Percentiles rank a stretch among this genome's conserved stretches.
phyloP scores from a whole-genome alignment of 1,139 yeast genomes.

The Lipomyces yarrowii region DNA sequence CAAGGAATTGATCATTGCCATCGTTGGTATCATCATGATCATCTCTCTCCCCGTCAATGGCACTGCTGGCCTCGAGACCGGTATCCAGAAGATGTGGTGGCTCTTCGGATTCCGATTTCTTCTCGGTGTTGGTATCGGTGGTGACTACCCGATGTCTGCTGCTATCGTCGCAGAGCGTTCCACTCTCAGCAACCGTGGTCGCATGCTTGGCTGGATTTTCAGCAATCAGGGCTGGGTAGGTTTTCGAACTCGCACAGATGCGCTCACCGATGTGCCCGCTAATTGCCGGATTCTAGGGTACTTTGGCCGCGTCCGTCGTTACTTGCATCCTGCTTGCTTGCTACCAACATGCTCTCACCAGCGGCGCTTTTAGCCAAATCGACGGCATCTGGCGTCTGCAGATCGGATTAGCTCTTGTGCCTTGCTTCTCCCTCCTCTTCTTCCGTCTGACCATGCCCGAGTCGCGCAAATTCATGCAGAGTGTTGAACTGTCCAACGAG shows the following conservation, averaged over 20 bases:
- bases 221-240: constrained; percentile 78
- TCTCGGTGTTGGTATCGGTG: constrained; percentile 98
- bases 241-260: no score
- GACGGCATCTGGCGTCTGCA: constrained; percentile 95
- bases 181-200: constrained; percentile 94
- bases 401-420: constrained; percentile 86
- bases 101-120: constrained; percentile 54
- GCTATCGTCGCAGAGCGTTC: constrained; percentile 86
- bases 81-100: constrained; percentile 63
- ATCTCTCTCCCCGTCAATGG: constrained; percentile 70
- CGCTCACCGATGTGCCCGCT: constrained; percentile 64
- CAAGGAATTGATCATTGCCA: constrained; percentile 78
- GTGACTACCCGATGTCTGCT: constrained; percentile 97
- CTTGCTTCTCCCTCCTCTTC: constrained; percentile 80
- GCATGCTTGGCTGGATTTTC: constrained; percentile 89
- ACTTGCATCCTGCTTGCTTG: constrained; percentile 28
- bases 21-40: constrained; percentile 64
- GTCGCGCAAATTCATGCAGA: constrained; percentile 77
- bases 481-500: no score
- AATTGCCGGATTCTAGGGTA: constrained; percentile 70
- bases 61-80: constrained; percentile 70
- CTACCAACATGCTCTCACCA: no score
- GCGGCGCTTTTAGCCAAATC: constrained; percentile 40
- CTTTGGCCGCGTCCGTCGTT: constrained; percentile 53
- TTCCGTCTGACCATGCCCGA: constrained; percentile 92